Base-by-base conservation (phyloP, 2,329 filamentous ascomycete species). In the Zymoseptoria tritici region DNA sequence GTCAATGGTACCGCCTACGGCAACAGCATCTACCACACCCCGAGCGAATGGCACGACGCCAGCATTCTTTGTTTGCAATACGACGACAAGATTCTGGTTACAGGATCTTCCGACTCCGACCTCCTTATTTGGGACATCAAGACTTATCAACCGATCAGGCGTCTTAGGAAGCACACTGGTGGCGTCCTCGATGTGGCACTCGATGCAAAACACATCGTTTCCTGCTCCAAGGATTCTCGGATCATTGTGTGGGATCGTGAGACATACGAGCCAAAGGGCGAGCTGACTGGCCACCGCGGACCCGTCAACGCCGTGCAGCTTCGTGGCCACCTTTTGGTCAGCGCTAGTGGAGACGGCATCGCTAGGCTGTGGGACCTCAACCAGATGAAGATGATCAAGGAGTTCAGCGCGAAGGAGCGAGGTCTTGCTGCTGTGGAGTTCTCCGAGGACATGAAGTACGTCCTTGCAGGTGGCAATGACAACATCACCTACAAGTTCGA, bases 261-360 rank as follows among this genome's bases (percentile, higher is more conserved):
- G 58, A 94, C 90, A 0, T 90, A 91, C 42, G 77, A 79, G 9
- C 80, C 95, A 53, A 76, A 96, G 54, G 90, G 89, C 69, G 88
- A 90, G 69, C 83, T 99, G 54, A 83, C 84, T 42, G 94, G 93
- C 7, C 94, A 99, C 74, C 82, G 85, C 2, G 94, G 94, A 0
- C 94, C 94, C 1, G 94, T 99, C 66, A 99, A 99, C 71, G 92
- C 94, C 1, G 91, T 99, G 4, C 93, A 97, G 77, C 85, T 99
- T 74, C 89, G 93, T 57, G 93, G 91, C 61, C 93, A 96, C 75
- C 87, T 91, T 6, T 86, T 97, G 54, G 92, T 97, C 29, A 96
- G 90, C 54, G 96, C 94, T 71, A 94, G 89, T 58, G 94, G 94
- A 58, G 94, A 99, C 74, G 94, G 94, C 68, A 83, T 88, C 55